Evolutionary conservation across 78 protist species (phyloP).

Genomic region (Monocercomonoides exilis): DNA sequence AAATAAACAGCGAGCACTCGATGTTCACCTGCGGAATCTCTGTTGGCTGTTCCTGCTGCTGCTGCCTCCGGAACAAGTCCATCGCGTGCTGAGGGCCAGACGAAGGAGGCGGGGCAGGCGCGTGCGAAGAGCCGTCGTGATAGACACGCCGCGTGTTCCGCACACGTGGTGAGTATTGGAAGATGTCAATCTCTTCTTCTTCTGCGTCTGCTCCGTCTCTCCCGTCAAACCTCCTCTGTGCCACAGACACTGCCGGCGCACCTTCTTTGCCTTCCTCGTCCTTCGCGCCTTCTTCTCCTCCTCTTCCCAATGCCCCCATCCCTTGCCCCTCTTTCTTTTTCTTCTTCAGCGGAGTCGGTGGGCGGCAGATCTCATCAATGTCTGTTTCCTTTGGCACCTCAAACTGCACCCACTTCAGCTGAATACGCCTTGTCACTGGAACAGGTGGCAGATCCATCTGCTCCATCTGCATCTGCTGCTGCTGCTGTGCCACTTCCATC

Average conservation of each 20-base stretch:
- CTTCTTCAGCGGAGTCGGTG: background rate
- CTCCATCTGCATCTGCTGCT: background rate
- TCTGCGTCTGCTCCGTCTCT: background rate
- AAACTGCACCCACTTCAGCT: slow-evolving; percentile 2
- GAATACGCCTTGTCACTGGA: background rate
- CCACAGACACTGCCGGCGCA: background rate
- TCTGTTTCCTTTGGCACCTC: background rate
- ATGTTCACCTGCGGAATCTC: background rate
- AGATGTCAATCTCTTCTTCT: background rate
- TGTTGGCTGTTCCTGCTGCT: background rate
- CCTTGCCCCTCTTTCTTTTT: background rate
- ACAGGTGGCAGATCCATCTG: background rate
- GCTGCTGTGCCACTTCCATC: background rate
- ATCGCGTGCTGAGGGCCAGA: background rate
- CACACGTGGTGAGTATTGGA: background rate
- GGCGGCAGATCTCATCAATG: background rate
- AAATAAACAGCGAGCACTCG: background rate
- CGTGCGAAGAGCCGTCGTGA: background rate
- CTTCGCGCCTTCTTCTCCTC: too few relatives aligned
- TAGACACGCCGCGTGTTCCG: background rate
- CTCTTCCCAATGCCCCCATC: too few relatives aligned
- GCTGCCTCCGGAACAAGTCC: background rate
- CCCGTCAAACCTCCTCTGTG: background rate
- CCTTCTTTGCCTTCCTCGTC: background rate
- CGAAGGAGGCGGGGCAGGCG: background rate